Conservation (phyloP, 2,329 filamentous ascomycete genomes). For the Botrytis sinoallii region DNA sequence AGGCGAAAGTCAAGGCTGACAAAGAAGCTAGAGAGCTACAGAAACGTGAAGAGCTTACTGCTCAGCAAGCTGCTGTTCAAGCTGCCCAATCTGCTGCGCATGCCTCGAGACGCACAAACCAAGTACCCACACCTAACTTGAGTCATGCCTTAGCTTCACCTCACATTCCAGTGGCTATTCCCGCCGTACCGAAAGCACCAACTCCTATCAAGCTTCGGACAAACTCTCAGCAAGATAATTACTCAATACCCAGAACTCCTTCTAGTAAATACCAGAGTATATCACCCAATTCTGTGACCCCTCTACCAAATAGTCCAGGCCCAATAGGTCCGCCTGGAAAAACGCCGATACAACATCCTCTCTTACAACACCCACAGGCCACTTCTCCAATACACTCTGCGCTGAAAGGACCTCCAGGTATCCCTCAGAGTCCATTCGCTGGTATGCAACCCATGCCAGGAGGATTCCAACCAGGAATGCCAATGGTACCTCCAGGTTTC, state of each 20-base stretch:
- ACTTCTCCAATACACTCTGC: conserved; percentile 61
- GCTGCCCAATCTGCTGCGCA: conserved; percentile 42
- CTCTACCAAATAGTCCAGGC: conserved; percentile 63
- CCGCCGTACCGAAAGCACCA: conserved; percentile 76
- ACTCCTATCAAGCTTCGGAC: conserved; percentile 76
- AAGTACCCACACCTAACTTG: conserved; percentile 52
- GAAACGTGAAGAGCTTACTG: conserved; percentile 44
- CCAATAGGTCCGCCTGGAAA: conserved; percentile 63
- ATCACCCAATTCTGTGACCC: conserved; percentile 59
- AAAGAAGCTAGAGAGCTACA: conserved; percentile 49
- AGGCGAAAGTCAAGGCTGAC: conserved; percentile 46
- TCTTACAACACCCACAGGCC: conserved; percentile 56
- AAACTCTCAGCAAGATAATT: conserved; percentile 66
- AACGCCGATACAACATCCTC: conserved; percentile 47
- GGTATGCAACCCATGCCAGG: conserved; percentile 55
- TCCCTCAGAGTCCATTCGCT: conserved; percentile 45
- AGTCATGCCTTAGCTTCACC: conserved; percentile 68
- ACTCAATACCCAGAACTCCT: conserved; percentile 64
- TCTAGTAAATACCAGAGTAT: conserved; percentile 53
- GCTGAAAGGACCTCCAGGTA: conserved; percentile 56
- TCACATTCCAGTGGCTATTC: conserved; percentile 74
- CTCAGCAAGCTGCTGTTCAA: conserved; percentile 39
- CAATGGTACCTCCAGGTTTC: conserved; percentile 45
- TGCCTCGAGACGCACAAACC: conserved; percentile 43
- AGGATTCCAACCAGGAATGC: conserved; percentile 48